Evolutionary conservation across 139 green algal species (phyloP).

Genomic region (Limnomonas spitsbergensis): DNA sequence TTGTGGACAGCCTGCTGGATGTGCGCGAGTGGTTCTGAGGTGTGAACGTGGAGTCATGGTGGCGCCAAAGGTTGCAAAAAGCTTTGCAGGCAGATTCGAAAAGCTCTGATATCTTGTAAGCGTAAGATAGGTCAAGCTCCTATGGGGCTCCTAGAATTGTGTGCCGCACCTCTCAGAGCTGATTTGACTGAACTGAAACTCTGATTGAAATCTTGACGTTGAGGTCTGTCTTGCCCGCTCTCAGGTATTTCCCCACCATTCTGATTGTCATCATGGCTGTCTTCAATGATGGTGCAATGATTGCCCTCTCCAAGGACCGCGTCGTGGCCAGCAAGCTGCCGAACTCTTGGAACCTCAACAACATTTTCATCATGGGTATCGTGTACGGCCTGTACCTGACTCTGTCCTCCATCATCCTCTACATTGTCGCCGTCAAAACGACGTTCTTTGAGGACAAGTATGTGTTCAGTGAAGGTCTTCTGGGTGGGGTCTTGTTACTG

Average conservation of each 20-base stretch:
- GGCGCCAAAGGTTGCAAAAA: too few species aligned
- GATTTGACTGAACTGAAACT: too few species aligned
- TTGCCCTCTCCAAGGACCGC: slow-evolving; percentile 78
- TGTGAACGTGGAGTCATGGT: too few species aligned
- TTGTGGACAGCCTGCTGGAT: not conserved
- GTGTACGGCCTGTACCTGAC: slow-evolving; percentile 81
- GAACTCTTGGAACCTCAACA: slow-evolving; percentile 72
- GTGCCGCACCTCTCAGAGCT: too few species aligned
- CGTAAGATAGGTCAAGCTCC: too few species aligned
- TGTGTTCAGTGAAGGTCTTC: too few species aligned
- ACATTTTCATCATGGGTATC: slow-evolving; percentile 77
- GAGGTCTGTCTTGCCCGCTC: slow-evolving; percentile 9
- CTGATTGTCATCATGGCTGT: slow-evolving; percentile 84
- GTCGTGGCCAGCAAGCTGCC: slow-evolving; percentile 58
- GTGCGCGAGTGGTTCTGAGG: too few species aligned
- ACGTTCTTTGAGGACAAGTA: slow-evolving; percentile 71
- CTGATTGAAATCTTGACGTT: too few species aligned
- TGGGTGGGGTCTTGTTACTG: too few species aligned
- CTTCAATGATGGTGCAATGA: slow-evolving; percentile 89
- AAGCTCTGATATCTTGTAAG: too few species aligned
- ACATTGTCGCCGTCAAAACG: slow-evolving; percentile 44
- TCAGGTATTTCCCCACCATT: slow-evolving; percentile 78
- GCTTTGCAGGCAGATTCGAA: too few species aligned
- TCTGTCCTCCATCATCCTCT: slow-evolving; percentile 67
- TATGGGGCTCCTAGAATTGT: too few species aligned